phyloP scores from a whole-genome alignment of 306 rosid species.

The Trifolium subterraneum region DNA sequence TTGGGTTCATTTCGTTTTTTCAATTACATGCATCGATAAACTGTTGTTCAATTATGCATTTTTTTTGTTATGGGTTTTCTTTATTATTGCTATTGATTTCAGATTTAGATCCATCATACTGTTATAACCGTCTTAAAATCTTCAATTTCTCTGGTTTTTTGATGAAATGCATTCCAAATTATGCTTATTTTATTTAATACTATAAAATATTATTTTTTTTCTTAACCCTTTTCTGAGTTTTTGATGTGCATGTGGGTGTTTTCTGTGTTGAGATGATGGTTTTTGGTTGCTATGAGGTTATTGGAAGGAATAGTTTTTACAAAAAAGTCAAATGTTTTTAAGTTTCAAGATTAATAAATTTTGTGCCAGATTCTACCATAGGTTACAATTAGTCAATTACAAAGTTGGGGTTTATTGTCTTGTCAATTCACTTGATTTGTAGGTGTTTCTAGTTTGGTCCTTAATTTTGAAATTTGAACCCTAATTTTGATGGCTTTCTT shows the following conservation, averaged over 20 bases:
- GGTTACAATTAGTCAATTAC: background rate
- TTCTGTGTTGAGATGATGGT: conserved; percentile 4
- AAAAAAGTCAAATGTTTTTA: background rate
- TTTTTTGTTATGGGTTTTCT: conserved; percentile 20
- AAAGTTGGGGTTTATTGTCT: conserved; percentile 34
- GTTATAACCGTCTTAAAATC: conserved; percentile 23
- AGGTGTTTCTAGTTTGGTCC: conserved; percentile 11
- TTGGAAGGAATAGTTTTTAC: background rate
- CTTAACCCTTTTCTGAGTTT: conserved; percentile 17
- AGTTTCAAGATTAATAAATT: background rate
- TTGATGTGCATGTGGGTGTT: conserved; percentile 47
- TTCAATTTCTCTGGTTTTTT: conserved; percentile 27
- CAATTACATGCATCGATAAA: conserved; percentile 53
- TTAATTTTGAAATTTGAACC: conserved; percentile 40
- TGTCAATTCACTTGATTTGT: conserved; percentile 39
- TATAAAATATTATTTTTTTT: background rate
- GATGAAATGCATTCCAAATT: conserved; percentile 25
- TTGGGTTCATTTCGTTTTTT: conserved; percentile 17
- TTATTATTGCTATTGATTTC: conserved; percentile 31
- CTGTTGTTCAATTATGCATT: conserved; percentile 45
- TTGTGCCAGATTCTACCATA: conserved; percentile 23
- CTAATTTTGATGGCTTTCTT: conserved; percentile 29
- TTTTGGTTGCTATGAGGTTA: conserved; percentile 23
- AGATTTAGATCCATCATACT: conserved; percentile 54
- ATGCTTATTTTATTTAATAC: background rate